Percentiles rank a stretch among this genome's conserved stretches.
Conservation (phyloP, 306 rosid species). For the Datisca glomerata region DNA sequence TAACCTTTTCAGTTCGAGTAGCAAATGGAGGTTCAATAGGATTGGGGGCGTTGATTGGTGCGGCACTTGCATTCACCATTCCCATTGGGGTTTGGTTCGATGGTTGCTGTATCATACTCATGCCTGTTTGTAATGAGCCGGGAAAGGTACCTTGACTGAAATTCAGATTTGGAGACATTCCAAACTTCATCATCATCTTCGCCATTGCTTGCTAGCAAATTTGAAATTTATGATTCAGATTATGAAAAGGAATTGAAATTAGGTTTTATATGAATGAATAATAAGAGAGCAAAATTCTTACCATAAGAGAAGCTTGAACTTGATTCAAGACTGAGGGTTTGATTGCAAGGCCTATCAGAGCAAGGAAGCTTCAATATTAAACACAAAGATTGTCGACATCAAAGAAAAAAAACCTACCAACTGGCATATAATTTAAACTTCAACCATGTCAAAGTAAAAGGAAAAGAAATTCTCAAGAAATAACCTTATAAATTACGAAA, state of each 20-base stretch:
- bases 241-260: constrained; percentile 11
- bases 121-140: constrained; percentile 41
- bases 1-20: constrained; percentile 68
- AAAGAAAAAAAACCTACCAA: too few relatives aligned
- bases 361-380: too few relatives aligned
- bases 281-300: too few relatives aligned
- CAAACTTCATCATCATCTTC: constrained; percentile 63
- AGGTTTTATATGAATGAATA: constrained; percentile 9
- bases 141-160: constrained; percentile 45
- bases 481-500: too few relatives aligned
- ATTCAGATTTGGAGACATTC: constrained; percentile 36
- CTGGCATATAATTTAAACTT: too few relatives aligned
- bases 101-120: constrained; percentile 19
- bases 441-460: too few relatives aligned
- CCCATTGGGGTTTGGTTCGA: constrained; percentile 30
- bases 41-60: constrained; percentile 27
- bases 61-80: constrained; percentile 32
- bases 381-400: too few relatives aligned
- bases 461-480: too few relatives aligned
- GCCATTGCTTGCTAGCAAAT: constrained; percentile 50
- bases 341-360: constrained; percentile 64
- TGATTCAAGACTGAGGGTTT: constrained; percentile 66
- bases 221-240: constrained; percentile 11
- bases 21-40: constrained; percentile 29
- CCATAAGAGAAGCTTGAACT: constrained; percentile 50